Base-by-base conservation (phyloP, 441 rosid genomes). In the Euphorbia corollata region DNA sequence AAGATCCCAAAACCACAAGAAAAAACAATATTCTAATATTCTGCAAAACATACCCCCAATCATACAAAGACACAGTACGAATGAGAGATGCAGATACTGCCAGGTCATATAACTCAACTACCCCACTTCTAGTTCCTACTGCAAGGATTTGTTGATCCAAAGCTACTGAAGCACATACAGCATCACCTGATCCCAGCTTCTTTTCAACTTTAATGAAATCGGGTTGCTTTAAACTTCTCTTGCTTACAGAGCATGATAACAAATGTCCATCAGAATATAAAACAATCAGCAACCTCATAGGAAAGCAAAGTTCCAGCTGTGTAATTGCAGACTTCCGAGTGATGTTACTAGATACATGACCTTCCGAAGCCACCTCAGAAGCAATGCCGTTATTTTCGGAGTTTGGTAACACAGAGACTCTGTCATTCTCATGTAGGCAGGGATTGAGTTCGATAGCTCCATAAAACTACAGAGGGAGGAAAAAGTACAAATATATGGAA, bases 131-230 rank as follows among this genome's bases (percentile, higher is more conserved):
- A 70, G 98, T 94, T 73, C 99, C 99, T 73, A 94, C 96, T 19
- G 99, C 99, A 64, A 94, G 87, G 72, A 94, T 83, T 78, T 89
- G 96, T 77, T 91, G 98, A 79, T 88, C 99, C 69, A 89, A 74
- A 76, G 96, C 97, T 76, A 87, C 78, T 20, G 98, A 87, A 58
- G 82, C 75, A 75, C 99, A 91, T 48, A 86, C 91, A 68, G 90
- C 87, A 82, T 94, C 94, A 73, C 91, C 92, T 47, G 77, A 75
- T 63, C 92, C 90, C 78, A 94, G 74, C 75, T 51, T 80, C 71
- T 84, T 81, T 79, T 94, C 98, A 70, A 78, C 75, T 80, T 78
- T 94, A 71, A 94, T 86, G 59, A 75, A 86, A 36, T 91, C 96
- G 61, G 76, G 75, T 73, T 84, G 87, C 81, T 79, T 89, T 67